Evolutionary conservation across 176 grass and related monocot genomes (phyloP).

Genomic region (Juncus inflexus): DNA sequence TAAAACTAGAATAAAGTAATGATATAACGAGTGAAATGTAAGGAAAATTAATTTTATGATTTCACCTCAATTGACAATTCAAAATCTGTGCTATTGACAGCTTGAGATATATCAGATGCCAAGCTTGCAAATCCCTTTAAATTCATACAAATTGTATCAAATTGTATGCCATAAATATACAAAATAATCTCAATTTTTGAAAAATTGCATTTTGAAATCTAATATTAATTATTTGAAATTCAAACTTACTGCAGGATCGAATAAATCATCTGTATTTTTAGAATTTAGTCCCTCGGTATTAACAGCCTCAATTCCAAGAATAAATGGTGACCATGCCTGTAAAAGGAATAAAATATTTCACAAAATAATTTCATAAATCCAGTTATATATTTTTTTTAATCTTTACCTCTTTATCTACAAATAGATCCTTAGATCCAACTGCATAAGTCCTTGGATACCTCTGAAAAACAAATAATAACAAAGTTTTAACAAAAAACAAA

Average conservation of each 20-base stretch:
- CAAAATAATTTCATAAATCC: no score
- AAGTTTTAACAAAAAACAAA: not conserved
- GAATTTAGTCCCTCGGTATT: constrained; percentile 23
- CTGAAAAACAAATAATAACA: constrained; percentile 37
- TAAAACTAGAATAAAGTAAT: constrained; percentile 9
- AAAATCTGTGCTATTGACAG: constrained; percentile 26
- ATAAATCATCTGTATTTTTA: constrained; percentile 31
- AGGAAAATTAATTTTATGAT: constrained; percentile 23
- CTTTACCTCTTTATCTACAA: constrained; percentile 59
- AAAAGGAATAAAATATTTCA: constrained; percentile 26
- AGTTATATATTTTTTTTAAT: not conserved
- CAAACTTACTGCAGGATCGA: constrained; percentile 72
- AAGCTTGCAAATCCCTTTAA: constrained; percentile 58
- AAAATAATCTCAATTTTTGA: not conserved
- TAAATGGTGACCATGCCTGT: constrained; percentile 83
- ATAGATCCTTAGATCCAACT: constrained; percentile 27
- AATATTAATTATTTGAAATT: constrained; percentile 12
- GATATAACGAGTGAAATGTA: constrained; percentile 12
- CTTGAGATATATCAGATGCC: constrained; percentile 49
- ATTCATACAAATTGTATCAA: constrained; percentile 32
- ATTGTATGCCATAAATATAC: constrained; percentile 8
- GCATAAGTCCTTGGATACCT: constrained; percentile 62
- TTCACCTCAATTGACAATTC: constrained; percentile 55
- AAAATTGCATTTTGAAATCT: no score
- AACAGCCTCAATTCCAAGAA: constrained; percentile 37